These are phyloP conservation scores for Trichoderma arundinaceum DNA, from an alignment of 2,329 filamentous ascomycete species.

Conservation along the genomic window DNA sequence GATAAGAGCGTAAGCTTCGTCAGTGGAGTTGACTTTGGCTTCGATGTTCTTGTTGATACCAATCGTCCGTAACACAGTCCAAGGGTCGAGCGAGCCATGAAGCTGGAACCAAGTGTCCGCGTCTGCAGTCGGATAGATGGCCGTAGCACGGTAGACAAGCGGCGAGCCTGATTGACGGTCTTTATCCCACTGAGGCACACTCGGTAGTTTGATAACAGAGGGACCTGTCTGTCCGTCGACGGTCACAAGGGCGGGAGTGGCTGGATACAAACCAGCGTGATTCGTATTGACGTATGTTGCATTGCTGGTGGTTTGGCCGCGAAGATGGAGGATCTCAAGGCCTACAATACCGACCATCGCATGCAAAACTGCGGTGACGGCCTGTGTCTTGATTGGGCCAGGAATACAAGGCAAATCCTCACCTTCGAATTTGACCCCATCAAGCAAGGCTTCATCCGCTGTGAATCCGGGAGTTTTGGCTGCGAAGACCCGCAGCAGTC, in stretches of 20 bases:
- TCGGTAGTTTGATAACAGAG: not conserved
- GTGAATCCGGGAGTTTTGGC: slow-evolving; percentile 45
- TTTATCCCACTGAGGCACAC: not conserved
- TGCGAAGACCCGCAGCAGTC: slow-evolving; percentile 43
- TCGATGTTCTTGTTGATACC: not conserved
- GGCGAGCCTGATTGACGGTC: slow-evolving; percentile 2
- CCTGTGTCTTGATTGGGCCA: slow-evolving; percentile 45
- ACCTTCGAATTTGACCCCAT: slow-evolving; percentile 43
- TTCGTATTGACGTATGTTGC: slow-evolving; percentile 47
- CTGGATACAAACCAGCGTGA: slow-evolving; percentile 47
- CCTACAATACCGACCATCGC: slow-evolving; percentile 46
- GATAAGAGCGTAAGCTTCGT: slow-evolving; percentile 1
- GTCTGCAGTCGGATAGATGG: not conserved
- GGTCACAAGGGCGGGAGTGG: slow-evolving; percentile 22
- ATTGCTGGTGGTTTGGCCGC: not conserved
- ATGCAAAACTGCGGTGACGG: slow-evolving; percentile 43
- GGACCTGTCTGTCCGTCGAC: slow-evolving; percentile 19
- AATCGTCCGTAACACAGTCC: not conserved
- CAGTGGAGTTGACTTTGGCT: not conserved
- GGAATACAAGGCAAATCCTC: slow-evolving; percentile 43
- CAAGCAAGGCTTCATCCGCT: slow-evolving; percentile 38
- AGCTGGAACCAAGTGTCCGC: not conserved
- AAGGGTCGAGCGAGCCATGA: not conserved
- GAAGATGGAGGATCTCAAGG: not conserved
- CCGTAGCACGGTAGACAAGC: not conserved